Conservation (phyloP, 2,329 filamentous ascomycete species). For the Thielaviopsis ethacetica region DNA sequence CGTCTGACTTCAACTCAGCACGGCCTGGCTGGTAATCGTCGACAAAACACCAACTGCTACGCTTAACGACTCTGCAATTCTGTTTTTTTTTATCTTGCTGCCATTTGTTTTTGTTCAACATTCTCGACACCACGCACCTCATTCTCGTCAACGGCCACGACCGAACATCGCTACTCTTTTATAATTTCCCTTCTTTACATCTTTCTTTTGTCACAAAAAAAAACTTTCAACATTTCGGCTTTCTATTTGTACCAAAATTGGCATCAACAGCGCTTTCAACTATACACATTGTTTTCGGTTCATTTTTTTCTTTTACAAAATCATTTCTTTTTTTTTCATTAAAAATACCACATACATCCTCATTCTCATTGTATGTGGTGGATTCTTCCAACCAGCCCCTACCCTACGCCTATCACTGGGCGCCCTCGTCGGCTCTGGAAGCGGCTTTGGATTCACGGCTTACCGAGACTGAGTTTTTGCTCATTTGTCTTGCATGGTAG, state of each 20-base stretch:
- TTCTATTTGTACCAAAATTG: slow-evolving; percentile 6
- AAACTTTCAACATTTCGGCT: too few species aligned
- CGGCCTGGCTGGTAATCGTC: too few species aligned
- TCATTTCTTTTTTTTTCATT: background rate
- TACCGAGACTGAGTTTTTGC: too few species aligned
- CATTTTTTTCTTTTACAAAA: background rate
- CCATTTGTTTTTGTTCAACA: slow-evolving; percentile 13
- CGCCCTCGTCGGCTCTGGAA: too few species aligned
- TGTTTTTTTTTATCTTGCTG: background rate
- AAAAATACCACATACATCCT: background rate
- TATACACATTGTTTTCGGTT: slow-evolving; percentile 8
- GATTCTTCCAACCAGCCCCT: background rate
- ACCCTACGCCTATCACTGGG: too few species aligned
- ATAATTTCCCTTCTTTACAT: background rate
- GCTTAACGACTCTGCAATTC: slow-evolving; percentile 14
- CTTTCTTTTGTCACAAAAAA: slow-evolving; percentile 1
- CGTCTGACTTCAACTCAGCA: background rate
- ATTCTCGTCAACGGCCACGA: background rate
- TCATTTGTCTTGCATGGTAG: too few species aligned
- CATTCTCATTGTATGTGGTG: background rate
- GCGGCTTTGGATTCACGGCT: too few species aligned
- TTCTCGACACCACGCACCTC: slow-evolving; percentile 10
- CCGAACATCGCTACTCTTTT: background rate
- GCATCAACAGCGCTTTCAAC: slow-evolving; percentile 9
- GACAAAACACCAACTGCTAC: slow-evolving; percentile 11